Evolutionary conservation across 164 flowering plant genomes (phyloP), one percentile per base, ranked within the genome.

Genomic region (Cinnamomum micranthum): DNA sequence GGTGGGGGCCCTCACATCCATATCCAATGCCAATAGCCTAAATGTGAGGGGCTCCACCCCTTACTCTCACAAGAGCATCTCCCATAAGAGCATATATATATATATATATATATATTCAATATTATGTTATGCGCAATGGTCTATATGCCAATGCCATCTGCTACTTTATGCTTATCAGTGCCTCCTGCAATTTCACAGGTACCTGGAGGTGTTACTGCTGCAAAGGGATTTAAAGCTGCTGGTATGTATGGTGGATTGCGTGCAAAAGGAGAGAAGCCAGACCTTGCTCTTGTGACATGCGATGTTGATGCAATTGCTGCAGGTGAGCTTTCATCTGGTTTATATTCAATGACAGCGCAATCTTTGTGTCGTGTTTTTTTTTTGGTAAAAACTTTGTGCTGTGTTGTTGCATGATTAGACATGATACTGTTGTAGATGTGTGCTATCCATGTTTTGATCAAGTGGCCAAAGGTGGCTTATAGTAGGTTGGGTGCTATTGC

Each of bases 201-300:
- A 75, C 88, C 91, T 55, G 98, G 99, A 22, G 99, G 99, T 73
- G 97, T 95, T 71, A 90, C 89, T 73, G 97, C 99, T 71, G 95
- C 99, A 19, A 84, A 86, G 76, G 99, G 99, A 59, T 95, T 93
- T 80, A 91, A 89, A 78, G 99, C 99, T 76, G 92, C 93, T 1
- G 99, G 99, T 0, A 76, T 93, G 71, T 93, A 88, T 78, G 99
- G 88, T 69, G 98, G 97, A 50, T 70, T 93, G 73, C 92, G 99
- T 60, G 96, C 96, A 24, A 82, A 82, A 81, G 95, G 95, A 71
- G 85, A 90, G 73, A 95, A 95, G 74, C 98, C 99, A 65, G 99
- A 95, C 82, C 98, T 95, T 77, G 97, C 99, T 13, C 92, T 95
- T 66, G 93, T 95, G 59, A 82, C 89, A 59, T 95, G 99, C 80